Base-by-base conservation (phyloP, 2,329 filamentous ascomycete species). In the Aspergillus persii region DNA sequence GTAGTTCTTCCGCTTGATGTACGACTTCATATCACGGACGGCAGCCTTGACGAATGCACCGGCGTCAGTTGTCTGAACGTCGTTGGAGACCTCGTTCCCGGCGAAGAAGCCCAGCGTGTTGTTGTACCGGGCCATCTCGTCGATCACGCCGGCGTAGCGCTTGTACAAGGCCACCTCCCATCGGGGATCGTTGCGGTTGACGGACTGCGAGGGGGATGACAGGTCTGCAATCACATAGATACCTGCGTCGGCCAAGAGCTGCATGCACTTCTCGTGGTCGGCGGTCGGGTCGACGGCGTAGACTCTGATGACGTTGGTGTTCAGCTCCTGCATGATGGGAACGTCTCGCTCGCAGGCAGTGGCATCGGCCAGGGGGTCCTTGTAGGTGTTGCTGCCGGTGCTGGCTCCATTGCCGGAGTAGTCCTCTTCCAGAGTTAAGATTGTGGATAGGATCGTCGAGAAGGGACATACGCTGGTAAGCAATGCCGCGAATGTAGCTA, bases 71-170 rank as follows among this genome's bases (percentile, higher is more conserved):
- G 96, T 96, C 83, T 88, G 91, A 65, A 83, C 83, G 69, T 88
- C 85, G 82, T 96, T 96, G 67, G 92, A 90, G 62, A 98, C 94
- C 80, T 98, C 95, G 79, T 99, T 98, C 72, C 95, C 95, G 66
- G 93, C 93, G 76, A 98, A 97, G 87, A 97, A 98, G 67, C 94
- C 95, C 63, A 99, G 86, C 50, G 90, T 87, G 80, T 99, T 98
- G 76, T 85, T 84, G 83, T 96, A 98, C 73, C 90, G 82, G 63
- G 84, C 81, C 69, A 98, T 79, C 63, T 85, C 82, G 71, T 97
- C 92, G 61, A 98, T 81, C 60, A 98, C 94, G 18, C 79, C 79
- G 57, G 87, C 90, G 82, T 98, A 98, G 62, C 91, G 90, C 36
- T 82, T 73, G 79, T 87, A 96, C 49, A 96, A 83, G 4, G 83